These are phyloP conservation scores for Globisporangium nodosum DNA, from an alignment of 352 stramenopile genomes.

Conservation along the genomic window DNA sequence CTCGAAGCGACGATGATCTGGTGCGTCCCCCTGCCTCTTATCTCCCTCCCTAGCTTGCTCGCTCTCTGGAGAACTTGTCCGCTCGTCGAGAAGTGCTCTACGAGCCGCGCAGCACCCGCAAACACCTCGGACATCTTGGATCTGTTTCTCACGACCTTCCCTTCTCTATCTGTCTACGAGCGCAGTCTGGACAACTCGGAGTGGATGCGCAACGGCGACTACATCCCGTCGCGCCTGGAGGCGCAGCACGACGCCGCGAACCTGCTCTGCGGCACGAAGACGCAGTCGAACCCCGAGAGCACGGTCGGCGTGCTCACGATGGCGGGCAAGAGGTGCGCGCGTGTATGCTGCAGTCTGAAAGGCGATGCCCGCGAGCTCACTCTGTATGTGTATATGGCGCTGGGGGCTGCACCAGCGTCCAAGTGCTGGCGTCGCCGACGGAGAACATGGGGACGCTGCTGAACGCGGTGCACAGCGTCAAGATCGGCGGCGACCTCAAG, in stretches of 20 bases:
- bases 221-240: constrained; percentile 96
- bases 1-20: constrained; percentile 89
- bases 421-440: constrained; percentile 95
- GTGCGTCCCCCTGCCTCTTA: constrained; percentile 21
- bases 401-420: constrained; percentile 45
- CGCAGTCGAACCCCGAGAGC: constrained; percentile 96
- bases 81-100: not conserved
- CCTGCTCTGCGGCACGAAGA: constrained; percentile 96
- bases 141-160: not conserved
- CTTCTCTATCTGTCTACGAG: not conserved
- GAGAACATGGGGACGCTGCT: constrained; percentile 98
- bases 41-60: not conserved
- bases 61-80: not conserved
- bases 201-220: constrained; percentile 99
- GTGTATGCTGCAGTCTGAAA: not conserved
- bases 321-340: constrained; percentile 74
- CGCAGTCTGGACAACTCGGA: constrained; percentile 95
- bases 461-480: constrained; percentile 89
- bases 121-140: not conserved
- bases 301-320: constrained; percentile 97
- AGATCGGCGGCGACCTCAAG: constrained; percentile 88
- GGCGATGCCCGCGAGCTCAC: not conserved
- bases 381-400: constrained; percentile 1
- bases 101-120: not conserved
- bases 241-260: constrained; percentile 98